Conservation (phyloP, 495 filamentous ascomycete genomes). For the Lepraria neglecta region DNA sequence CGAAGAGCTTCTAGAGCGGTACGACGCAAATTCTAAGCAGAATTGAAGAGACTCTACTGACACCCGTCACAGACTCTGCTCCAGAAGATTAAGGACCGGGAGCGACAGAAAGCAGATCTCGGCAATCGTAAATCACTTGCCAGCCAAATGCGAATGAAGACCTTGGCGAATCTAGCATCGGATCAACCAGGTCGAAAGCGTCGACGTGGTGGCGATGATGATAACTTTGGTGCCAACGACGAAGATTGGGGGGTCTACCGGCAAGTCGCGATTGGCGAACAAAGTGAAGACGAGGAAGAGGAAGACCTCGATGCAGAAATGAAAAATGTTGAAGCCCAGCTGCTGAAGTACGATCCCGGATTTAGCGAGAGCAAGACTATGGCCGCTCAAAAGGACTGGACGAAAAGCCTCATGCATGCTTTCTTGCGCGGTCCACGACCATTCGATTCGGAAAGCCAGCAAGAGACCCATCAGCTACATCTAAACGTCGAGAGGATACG, state of each 20-base stretch:
- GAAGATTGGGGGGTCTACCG: constrained; percentile 97
- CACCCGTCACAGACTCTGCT: constrained; percentile 47
- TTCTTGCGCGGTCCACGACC: constrained; percentile 83
- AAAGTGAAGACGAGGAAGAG: constrained; percentile 73
- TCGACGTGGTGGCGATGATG: constrained; percentile 69
- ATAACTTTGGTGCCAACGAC: constrained; percentile 94
- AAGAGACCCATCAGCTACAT: constrained; percentile 81
- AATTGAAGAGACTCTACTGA: not conserved
- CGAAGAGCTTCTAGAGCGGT: constrained; percentile 66
- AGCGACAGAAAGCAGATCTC: constrained; percentile 83
- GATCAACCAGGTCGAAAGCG: constrained; percentile 83
- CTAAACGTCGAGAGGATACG: constrained; percentile 95
- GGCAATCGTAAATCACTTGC: constrained; percentile 95
- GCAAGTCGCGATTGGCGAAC: constrained; percentile 72
- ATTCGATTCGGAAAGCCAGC: constrained; percentile 72
- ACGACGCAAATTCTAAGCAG: constrained; percentile 18
- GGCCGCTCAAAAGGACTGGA: constrained; percentile 91
- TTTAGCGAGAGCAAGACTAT: constrained; percentile 88
- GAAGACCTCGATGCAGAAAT: constrained; percentile 73
- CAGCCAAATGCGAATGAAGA: constrained; percentile 95
- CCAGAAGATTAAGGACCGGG: constrained; percentile 84
- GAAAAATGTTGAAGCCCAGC: constrained; percentile 68
- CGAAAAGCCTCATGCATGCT: constrained; percentile 78
- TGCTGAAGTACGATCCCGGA: constrained; percentile 76
- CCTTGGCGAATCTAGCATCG: constrained; percentile 89